phyloP scores from a whole-genome alignment of 345 rosid genomes.

The Erucastrum elatum region DNA sequence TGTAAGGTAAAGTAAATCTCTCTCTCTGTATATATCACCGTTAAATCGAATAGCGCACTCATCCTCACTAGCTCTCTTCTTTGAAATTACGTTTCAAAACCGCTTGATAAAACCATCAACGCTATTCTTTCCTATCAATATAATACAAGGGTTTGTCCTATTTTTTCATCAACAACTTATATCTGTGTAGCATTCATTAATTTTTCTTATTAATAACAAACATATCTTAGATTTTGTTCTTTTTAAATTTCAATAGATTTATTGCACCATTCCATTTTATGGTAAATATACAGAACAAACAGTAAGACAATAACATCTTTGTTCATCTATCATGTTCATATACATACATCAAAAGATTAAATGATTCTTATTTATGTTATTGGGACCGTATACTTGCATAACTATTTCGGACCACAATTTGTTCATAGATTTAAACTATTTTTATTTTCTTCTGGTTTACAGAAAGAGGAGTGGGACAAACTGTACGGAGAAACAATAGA shows the following conservation, averaged over 20 bases:
- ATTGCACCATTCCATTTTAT: not conserved
- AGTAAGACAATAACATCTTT: not conserved
- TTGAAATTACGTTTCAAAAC: not conserved
- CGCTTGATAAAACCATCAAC: slow-evolving; percentile 7
- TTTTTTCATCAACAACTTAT: not conserved
- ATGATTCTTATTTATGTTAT: not conserved
- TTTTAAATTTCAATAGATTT: not conserved
- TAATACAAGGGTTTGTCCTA: not conserved
- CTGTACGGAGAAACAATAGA: not conserved
- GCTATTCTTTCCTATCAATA: not conserved
- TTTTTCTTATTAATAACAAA: slow-evolving; percentile 6
- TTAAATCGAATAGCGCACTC: slow-evolving; percentile 7
- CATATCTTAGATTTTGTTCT: not conserved
- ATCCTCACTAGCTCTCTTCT: not conserved
- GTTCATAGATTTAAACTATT: not conserved
- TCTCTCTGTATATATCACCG: slow-evolving; percentile 18
- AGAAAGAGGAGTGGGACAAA: not conserved
- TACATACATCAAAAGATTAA: not conserved
- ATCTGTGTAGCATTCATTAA: not conserved
- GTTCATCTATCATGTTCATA: not conserved
- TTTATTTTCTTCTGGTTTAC: not conserved
- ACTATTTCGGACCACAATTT: not conserved
- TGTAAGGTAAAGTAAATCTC: not conserved
- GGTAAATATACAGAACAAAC: not conserved
- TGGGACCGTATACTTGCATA: not conserved